Percentiles rank a stretch among this genome's conserved stretches.
phyloP scores from a whole-genome alignment of 1,284 basidiomycete species.

The Cryptococcus sp. region DNA sequence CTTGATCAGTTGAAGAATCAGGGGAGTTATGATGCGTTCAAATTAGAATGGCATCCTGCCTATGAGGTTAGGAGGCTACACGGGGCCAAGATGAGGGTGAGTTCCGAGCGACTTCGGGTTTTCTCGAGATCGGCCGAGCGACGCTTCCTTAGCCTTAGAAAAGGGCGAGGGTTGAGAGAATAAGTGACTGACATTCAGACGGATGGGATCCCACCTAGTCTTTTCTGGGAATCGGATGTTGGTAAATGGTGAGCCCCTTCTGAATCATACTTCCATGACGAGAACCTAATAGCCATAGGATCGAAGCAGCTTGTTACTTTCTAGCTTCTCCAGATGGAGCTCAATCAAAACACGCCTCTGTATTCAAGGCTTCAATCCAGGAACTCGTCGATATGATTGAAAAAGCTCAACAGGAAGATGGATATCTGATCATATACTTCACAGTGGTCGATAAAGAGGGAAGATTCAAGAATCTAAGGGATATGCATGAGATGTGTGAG shows the following conservation, averaged over 20 bases:
- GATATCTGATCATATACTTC: slow-evolving; percentile 21
- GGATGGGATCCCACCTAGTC: slow-evolving; percentile 11
- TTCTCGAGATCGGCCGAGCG: too few species aligned
- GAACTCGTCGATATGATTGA: slow-evolving; percentile 17
- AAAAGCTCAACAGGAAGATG: slow-evolving; percentile 18
- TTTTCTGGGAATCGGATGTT: slow-evolving; percentile 21
- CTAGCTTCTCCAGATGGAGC: slow-evolving; percentile 9
- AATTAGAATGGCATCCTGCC: slow-evolving; percentile 14
- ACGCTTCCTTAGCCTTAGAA: too few species aligned
- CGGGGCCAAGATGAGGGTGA: slow-evolving; percentile 11
- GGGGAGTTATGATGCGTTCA: slow-evolving; percentile 20
- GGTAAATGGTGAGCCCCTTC: slow-evolving; percentile 16
- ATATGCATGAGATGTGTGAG: slow-evolving; percentile 24
- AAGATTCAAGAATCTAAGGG: slow-evolving; percentile 15
- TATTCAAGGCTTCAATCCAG: slow-evolving; percentile 10
- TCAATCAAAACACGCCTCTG: slow-evolving; percentile 1
- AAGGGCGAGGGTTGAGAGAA: too few species aligned
- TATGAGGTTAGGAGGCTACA: slow-evolving; percentile 13
- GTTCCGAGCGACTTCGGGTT: too few species aligned
- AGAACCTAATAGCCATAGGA: slow-evolving; percentile 7
- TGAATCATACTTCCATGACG: background rate
- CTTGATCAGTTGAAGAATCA: slow-evolving; percentile 17
- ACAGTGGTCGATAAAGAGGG: slow-evolving; percentile 17
- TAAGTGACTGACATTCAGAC: slow-evolving; percentile 7
- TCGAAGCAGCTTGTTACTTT: slow-evolving; percentile 23